Base-by-base conservation (phyloP, 2,329 filamentous ascomycete genomes). In the Colletotrichum falcatum region DNA sequence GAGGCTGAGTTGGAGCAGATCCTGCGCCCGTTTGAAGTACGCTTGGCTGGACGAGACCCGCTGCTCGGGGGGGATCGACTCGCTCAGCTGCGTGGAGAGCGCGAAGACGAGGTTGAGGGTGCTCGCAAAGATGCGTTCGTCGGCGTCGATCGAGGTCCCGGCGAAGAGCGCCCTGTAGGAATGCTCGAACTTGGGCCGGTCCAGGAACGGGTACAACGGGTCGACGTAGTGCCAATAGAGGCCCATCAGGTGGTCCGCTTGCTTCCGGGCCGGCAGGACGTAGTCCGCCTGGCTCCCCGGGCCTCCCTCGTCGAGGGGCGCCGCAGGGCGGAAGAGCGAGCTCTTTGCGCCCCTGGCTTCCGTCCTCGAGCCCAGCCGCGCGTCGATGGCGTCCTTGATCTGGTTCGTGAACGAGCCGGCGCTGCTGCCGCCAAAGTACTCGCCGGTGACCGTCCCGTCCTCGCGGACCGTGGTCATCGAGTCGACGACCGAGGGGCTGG, bases 141-240 rank as follows among this genome's bases (percentile, higher is more conserved):
- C 80, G 0, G 77, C 73, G 2, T 81, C 73, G 14, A 81, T 75
- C 0, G 74, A 58, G 2, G 79, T 79, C 0, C 82, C 82, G 0
- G 78, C 77, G 74, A 84, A 86, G 1, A 85, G 73, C 1, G 78
- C 79, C 6, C 76, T 66, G 68, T 86, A 86, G 0, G 81, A 78
- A 0, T 73, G 72, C n/a, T 77, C 76, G 75, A 84, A 81, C 0
- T 76, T 74, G 1, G 74, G 62, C 16, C 77, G 75, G 33, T 86
- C 81, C 1, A 86, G 74, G 51, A 85, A 82, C 0, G 84, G 84
- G 54, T 86, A 86, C 0, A 86, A 71, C 0, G 83, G 82, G 37
- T 85, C 82, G 1, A 85, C 82, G 46, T 81, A 82, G 35, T 78
- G 77, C 84, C 84, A 86, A 66, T 86, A 86, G 0, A 83, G 76